Percentiles rank a stretch among this genome's conserved stretches.
These are phyloP conservation scores for Salix caprea DNA, from an alignment of 345 rosid genomes.

Conservation along the genomic window DNA sequence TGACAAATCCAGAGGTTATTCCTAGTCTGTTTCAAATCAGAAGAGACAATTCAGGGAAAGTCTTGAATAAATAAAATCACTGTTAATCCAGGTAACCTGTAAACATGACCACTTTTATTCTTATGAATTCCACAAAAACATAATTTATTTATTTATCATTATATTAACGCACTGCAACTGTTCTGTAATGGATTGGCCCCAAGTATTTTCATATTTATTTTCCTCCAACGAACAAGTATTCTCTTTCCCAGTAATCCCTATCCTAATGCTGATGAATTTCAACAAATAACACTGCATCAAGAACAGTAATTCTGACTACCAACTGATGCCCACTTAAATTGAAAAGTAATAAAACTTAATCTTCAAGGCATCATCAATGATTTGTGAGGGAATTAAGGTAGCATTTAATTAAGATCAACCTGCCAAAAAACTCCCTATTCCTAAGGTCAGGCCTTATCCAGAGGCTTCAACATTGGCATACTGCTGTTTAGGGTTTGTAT, in stretches of 20 bases:
- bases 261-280: background rate
- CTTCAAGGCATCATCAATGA: background rate
- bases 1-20: background rate
- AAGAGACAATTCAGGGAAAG: background rate
- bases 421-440: background rate
- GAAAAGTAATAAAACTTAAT: background rate
- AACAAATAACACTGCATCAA: background rate
- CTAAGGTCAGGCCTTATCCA: background rate
- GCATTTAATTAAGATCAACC: background rate
- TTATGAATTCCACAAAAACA: background rate
- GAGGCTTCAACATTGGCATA: background rate
- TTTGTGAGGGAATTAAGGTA: background rate
- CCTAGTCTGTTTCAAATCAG: background rate
- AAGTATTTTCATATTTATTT: background rate
- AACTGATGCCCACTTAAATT: background rate
- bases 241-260: background rate
- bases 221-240: background rate
- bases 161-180: background rate
- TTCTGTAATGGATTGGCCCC: background rate
- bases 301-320: background rate
- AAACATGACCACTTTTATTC: background rate
- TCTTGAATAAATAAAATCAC: background rate
- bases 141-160: background rate
- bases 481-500: background rate
- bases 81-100: background rate